These are phyloP conservation scores for Volvox africanus DNA, from an alignment of 139 green algal genomes.

Conservation along the genomic window DNA sequence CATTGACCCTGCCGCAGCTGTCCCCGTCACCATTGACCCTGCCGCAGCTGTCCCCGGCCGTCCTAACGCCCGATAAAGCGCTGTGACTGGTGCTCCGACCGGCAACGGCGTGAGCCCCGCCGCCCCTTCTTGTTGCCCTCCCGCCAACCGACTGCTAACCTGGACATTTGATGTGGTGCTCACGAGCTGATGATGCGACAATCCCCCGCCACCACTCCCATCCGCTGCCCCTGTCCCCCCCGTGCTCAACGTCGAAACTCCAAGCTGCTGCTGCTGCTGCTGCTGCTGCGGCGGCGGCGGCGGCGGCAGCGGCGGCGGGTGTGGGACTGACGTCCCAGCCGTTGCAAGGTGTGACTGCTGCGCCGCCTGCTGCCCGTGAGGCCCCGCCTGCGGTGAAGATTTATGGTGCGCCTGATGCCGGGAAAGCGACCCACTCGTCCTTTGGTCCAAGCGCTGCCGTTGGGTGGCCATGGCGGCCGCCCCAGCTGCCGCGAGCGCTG, in stretches of 20 bases:
- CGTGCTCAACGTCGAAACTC: no score
- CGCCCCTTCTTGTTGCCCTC: no score
- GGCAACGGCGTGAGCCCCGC: no score
- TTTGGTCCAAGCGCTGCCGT: conserved; percentile 14
- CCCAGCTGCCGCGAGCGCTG: background rate
- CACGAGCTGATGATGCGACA: no score
- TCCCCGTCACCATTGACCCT: background rate
- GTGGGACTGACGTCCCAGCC: background rate
- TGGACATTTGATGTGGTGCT: no score
- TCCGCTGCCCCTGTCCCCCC: no score
- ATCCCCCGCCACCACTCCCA: no score
- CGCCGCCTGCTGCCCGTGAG: background rate
- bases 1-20: background rate
- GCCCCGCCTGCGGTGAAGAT: background rate
- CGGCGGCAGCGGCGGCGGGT: background rate
- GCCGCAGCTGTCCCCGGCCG: no score
- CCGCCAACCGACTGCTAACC: no score
- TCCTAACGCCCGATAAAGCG: no score
- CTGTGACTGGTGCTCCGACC: no score
- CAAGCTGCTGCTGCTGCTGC: conserved; percentile 12
- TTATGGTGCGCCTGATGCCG: background rate
- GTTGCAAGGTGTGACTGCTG: background rate
- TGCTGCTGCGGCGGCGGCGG: background rate
- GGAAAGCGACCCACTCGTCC: background rate
- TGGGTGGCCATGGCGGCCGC: background rate